Conservation (phyloP, 495 filamentous ascomycete genomes). For the Aspergillus taichungensis region DNA sequence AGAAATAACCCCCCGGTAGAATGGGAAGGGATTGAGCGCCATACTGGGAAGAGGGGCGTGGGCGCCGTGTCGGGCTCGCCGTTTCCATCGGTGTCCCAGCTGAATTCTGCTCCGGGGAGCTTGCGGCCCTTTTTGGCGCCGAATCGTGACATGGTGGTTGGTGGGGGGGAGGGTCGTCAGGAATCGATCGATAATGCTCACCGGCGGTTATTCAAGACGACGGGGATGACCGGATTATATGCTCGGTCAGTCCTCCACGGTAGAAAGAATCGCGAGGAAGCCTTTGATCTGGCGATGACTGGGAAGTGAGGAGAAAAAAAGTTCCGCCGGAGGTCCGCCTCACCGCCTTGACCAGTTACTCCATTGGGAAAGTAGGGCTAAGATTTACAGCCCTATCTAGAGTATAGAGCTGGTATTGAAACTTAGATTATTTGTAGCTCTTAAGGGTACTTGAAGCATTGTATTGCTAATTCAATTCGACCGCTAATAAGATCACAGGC, state of each 20-base stretch:
- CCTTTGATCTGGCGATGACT: background rate
- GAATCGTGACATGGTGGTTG: constrained; percentile 29
- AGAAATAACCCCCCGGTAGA: too few species aligned
- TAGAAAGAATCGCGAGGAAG: too few species aligned
- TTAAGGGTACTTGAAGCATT: too few species aligned
- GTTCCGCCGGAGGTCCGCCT: constrained; percentile 11
- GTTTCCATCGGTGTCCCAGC: constrained; percentile 30
- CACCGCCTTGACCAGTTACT: constrained; percentile 12
- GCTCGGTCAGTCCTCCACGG: too few species aligned
- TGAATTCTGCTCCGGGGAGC: constrained; percentile 34
- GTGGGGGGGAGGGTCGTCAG: background rate
- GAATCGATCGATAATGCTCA: too few species aligned
- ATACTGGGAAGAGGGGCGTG: constrained; percentile 36
- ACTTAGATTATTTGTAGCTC: too few species aligned
- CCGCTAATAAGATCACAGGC: constrained; percentile 19
- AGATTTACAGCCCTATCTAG: background rate
- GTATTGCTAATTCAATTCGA: background rate
- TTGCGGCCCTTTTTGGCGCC: constrained; percentile 30
- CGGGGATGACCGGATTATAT: too few species aligned
- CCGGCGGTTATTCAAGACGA: too few species aligned
- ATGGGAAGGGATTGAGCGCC: constrained; percentile 7
- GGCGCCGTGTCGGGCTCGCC: constrained; percentile 35
- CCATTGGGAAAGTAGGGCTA: constrained; percentile 15
- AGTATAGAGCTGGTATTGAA: background rate
- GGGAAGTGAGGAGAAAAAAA: constrained; percentile 11